phyloP scores from a whole-genome alignment of 108 stramenopile genomes.

The Cylindrotheca closterium region DNA sequence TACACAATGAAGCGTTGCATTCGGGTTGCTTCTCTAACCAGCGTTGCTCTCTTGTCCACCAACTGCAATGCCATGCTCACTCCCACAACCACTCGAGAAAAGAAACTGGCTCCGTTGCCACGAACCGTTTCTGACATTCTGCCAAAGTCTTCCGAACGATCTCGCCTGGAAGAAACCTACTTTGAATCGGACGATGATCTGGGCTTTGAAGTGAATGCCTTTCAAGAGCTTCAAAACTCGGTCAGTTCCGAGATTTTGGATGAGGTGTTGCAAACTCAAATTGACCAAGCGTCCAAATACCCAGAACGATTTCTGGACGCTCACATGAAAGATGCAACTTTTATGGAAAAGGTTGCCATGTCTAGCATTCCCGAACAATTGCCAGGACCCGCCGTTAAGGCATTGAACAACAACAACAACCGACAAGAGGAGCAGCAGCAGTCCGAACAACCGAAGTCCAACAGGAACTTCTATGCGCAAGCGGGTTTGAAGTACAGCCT shows the following conservation, averaged over 20 bases:
- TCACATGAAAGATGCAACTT: conserved; percentile 32
- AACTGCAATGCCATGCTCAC: conserved; percentile 6
- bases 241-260: conserved; percentile 46
- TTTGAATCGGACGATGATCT: not conserved
- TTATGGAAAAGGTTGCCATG: conserved; percentile 63
- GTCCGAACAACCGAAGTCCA: conserved; percentile 5
- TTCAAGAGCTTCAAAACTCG: conserved; percentile 40
- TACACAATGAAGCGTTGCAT: not conserved
- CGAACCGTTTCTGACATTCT: not conserved
- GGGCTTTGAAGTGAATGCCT: conserved; percentile 14
- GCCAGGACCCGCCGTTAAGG: conserved; percentile 40
- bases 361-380: conserved; percentile 46
- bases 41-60: not conserved
- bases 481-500: not conserved
- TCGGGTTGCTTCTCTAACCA: no score
- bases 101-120: not conserved
- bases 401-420: conserved; percentile 15
- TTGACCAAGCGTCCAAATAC: conserved; percentile 18
- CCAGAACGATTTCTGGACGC: conserved; percentile 41
- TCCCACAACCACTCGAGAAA: not conserved
- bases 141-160: not conserved
- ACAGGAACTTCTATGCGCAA: not conserved
- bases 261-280: conserved; percentile 28
- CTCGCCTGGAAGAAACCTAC: not conserved
- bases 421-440: conserved; percentile 5